Evolutionary conservation across 1,284 basidiomycete genomes (phyloP).

Genomic region (Coniferiporia sulphurascens): DNA sequence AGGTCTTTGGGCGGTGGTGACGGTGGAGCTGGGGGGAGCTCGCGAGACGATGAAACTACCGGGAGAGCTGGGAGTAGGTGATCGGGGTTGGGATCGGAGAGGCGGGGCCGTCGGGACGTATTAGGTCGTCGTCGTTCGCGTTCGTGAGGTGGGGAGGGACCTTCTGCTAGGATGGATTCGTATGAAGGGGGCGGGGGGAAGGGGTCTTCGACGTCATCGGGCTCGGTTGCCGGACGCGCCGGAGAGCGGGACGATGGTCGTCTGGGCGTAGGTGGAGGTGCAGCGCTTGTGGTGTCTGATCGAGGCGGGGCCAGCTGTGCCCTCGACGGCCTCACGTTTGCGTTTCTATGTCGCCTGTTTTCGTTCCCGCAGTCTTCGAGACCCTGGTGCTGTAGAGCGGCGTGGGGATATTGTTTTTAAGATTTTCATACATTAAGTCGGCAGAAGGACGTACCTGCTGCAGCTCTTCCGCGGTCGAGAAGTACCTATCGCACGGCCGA

Average conservation of each 20-base stretch:
- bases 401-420: background rate
- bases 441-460: background rate
- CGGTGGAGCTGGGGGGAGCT: background rate
- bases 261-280: background rate
- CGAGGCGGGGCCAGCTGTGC: too few species aligned
- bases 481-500: constrained; percentile 5
- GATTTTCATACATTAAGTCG: background rate
- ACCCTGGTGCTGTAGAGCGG: background rate
- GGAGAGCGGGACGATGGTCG: background rate
- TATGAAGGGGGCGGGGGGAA: background rate
- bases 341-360: background rate
- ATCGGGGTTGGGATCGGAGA: background rate
- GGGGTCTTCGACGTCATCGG: background rate
- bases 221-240: background rate
- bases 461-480: background rate
- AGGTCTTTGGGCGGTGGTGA: background rate
- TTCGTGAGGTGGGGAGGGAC: background rate
- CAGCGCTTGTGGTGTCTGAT: too few species aligned
- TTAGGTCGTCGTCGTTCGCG: background rate
- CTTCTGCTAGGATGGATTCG: background rate
- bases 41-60: background rate
- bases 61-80: background rate
- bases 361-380: background rate
- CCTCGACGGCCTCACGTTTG: background rate
- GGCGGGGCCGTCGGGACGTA: background rate